Evolutionary conservation across 352 stramenopile genomes (phyloP).

Genomic region (Pythium aquatile): DNA sequence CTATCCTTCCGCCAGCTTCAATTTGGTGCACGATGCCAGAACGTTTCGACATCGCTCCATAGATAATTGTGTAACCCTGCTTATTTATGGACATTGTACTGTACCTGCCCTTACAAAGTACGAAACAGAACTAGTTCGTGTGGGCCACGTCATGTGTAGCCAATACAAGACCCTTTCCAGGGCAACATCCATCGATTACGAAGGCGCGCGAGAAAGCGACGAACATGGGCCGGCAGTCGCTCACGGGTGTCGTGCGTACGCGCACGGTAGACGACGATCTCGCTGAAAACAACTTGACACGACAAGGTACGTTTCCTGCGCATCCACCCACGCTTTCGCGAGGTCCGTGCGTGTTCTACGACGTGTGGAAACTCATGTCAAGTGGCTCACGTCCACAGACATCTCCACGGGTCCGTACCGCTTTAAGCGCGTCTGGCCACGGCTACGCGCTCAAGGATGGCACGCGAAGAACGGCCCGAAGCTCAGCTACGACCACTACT

Average conservation of each 20-base stretch:
- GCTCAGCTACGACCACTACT: conserved; percentile 24
- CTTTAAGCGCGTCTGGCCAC: conserved; percentile 13
- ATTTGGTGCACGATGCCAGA: not conserved
- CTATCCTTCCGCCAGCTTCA: not conserved
- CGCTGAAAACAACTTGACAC: conserved; percentile 14
- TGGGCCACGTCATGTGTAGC: not conserved
- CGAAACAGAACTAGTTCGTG: not conserved
- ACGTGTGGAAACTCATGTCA: not conserved
- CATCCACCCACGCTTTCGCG: not conserved
- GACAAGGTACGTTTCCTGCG: conserved; percentile 12
- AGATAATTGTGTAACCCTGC: not conserved
- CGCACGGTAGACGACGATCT: conserved; percentile 18
- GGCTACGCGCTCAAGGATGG: conserved; percentile 8
- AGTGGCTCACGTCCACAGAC: not conserved
- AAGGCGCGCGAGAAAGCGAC: not conserved
- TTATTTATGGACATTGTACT: not conserved
- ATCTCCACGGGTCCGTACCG: conserved; percentile 12
- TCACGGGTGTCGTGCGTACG: not conserved
- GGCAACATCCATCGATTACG: not conserved
- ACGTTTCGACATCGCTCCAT: not conserved
- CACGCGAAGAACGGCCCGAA: not conserved
- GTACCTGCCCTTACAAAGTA: not conserved
- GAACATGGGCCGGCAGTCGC: conserved; percentile 5
- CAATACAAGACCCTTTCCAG: not conserved
- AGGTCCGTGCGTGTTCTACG: not conserved